Conservation (phyloP, 2,329 filamentous ascomycete species). For the Paraphaeosphaeria sporulosa region DNA sequence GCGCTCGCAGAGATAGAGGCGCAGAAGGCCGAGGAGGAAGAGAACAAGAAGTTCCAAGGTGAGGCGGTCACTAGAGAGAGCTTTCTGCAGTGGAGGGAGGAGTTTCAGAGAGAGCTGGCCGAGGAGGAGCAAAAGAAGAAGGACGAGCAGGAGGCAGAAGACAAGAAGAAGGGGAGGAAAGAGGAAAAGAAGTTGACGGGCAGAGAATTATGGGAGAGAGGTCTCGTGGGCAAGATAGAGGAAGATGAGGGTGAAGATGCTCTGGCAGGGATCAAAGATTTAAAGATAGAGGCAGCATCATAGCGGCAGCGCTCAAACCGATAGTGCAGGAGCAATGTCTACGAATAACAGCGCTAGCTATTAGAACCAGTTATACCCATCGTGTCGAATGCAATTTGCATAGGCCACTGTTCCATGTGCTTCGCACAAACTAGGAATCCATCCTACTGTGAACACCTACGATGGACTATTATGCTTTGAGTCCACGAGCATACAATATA, state of each 20-base stretch:
- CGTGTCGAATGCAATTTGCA: too few species aligned
- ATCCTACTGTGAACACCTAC: too few species aligned
- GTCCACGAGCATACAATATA: too few species aligned
- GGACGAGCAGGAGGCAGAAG: conserved; percentile 75
- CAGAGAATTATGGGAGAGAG: conserved; percentile 58
- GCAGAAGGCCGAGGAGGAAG: conserved; percentile 79
- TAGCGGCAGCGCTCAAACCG: conserved; percentile 18
- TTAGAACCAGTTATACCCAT: conserved; percentile 32
- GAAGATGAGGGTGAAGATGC: conserved; percentile 69
- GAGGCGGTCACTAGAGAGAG: conserved; percentile 85
- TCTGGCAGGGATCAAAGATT: conserved; percentile 51
- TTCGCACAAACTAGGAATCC: background rate
- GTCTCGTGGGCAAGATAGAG: conserved; percentile 69
- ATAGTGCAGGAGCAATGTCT: background rate
- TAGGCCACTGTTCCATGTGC: background rate
- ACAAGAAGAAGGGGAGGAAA: conserved; percentile 58
- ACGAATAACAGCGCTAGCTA: background rate
- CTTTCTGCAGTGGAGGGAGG: conserved; percentile 82
- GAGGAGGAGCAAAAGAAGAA: conserved; percentile 68
- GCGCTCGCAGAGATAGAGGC: conserved; percentile 61
- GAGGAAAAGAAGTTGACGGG: conserved; percentile 84
- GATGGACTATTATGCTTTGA: too few species aligned
- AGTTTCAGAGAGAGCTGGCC: conserved; percentile 81
- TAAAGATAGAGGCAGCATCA: conserved; percentile 56
- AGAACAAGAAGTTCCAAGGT: conserved; percentile 96